Base-by-base conservation (phyloP, 495 filamentous ascomycete species). In the Neurospora sp. region DNA sequence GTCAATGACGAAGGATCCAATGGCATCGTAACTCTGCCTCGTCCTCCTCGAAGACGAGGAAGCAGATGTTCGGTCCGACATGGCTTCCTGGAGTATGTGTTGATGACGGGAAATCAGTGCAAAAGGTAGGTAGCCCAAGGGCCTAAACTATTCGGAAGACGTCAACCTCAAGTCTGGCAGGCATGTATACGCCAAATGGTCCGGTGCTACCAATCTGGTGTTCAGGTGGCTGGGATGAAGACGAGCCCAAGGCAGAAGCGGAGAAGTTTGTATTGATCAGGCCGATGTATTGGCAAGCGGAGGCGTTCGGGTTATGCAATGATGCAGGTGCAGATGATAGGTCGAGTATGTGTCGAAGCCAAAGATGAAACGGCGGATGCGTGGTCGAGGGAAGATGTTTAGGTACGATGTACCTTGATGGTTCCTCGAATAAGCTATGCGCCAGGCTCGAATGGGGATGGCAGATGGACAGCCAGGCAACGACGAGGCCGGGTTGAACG, bases 1-100 rank as follows among this genome's bases (percentile, higher is more conserved):
- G 74, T 92, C 86, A 77, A 93, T 87, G 73, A 86, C 87, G 79
- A 94, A 98, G 72, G 87, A 86, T 59, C 94, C 94, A 78, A 97
- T 88, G 59, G 88, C 82, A 85, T 90, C 88, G 73, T 92, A 90
- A 75, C 84, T 69, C 45, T 79, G 74, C 77, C 74, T 82, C 68
- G 75, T 65, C 71, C 81, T 79, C 77, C 80, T 80, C 75, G 81
- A 82, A 65, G 81, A 78, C 69, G 75, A 79, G 70, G 78, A 73
- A 40, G 73, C 72, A 72, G 77, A 70, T 14, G 74, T 42, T 76
- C 83, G 84, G 69, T 83, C 81, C 40, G 83, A 80, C 84, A 87
- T 87, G 79, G 78, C 82, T 82, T 77, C 84, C 83, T 83, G 85
- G 77, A 77, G 72, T 72, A 69, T 71, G 83, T 85, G 82, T 68